Base-by-base conservation (phyloP, 208 protist genomes). In the Wallacemonas sp. region DNA sequence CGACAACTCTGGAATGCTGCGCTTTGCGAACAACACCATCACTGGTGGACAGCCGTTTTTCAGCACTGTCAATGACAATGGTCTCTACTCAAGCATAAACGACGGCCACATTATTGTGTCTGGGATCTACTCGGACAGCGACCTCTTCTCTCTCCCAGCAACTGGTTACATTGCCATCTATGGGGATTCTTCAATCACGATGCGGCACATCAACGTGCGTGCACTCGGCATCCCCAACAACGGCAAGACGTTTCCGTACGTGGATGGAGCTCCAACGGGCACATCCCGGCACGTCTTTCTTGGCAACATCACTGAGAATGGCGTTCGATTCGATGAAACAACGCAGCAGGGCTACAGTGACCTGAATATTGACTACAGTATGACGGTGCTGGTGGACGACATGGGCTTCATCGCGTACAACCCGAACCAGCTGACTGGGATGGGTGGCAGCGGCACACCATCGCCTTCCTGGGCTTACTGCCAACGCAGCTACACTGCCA, bases 21-120 rank as follows among this genome's bases (percentile, higher is more conserved):
- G 47, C 47, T 55, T 55, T 30, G 47, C 47, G 11, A 55, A 55
- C 47, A 55, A 55, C 26, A 55, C 47, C 47, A 55, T 55, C 47
- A 55, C 24, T 23, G 47, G 47, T 2, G 47, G 47, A n/a, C n/a
- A 55, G 47, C 21, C 47, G 21, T 55, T 55, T 23, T 55, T 55
- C 26, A 4, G 26, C 24, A 47, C 11, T 30, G 9, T n/a, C 21
- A 9, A 33, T 33, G 3, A 4, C 2, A 16, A 4, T 27, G 2
- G 6, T 26, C 19, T 47, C 4, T 6, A 24, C 19, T 6, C 4
- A 8, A 17, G 43, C 19, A 14, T 17, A 5, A 14, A 47, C 11
- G 6, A 34, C 23, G 47, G 47, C 3, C 3, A 55, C 26, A 8
- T 55, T 6, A 55, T 55, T 33, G 26, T 55, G 3, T 55, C 47